Percentiles rank a stretch among this genome's conserved stretches.
Conservation (phyloP, 1,284 basidiomycete genomes). For the Fomitopsis schrenkii region DNA sequence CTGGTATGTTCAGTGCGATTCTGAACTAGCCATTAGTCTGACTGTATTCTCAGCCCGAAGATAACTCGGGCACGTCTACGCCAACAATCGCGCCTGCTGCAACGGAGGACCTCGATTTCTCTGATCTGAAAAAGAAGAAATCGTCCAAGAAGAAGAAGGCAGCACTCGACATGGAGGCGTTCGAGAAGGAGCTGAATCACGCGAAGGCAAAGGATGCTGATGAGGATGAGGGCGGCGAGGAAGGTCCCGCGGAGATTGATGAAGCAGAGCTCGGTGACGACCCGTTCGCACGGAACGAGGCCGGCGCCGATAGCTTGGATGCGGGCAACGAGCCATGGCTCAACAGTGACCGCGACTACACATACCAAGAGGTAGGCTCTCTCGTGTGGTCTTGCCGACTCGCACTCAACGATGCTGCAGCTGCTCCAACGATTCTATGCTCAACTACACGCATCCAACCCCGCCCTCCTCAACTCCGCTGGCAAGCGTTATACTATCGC, state of each 20-base stretch:
- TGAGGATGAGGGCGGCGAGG: slow-evolving; percentile 51
- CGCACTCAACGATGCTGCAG: slow-evolving; percentile 34
- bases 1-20: slow-evolving; percentile 47
- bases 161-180: slow-evolving; percentile 73
- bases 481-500: slow-evolving; percentile 97
- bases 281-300: slow-evolving; percentile 68
- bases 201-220: slow-evolving; percentile 60
- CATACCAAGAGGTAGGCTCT: slow-evolving; percentile 80
- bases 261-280: slow-evolving; percentile 85
- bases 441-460: slow-evolving; percentile 91
- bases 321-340: slow-evolving; percentile 84
- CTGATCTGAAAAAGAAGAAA: slow-evolving; percentile 84
- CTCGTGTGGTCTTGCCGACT: not conserved
- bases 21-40: not conserved
- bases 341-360: slow-evolving; percentile 90
- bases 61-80: slow-evolving; percentile 60
- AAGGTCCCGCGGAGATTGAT: slow-evolving; percentile 63
- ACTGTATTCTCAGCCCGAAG: slow-evolving; percentile 44
- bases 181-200: slow-evolving; percentile 84
- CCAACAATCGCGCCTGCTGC: slow-evolving; percentile 41
- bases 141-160: slow-evolving; percentile 78
- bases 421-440: slow-evolving; percentile 92
- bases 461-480: slow-evolving; percentile 80
- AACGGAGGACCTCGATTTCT: slow-evolving; percentile 74
- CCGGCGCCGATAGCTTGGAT: slow-evolving; percentile 48